Evolutionary conservation across 129 eudicot species (phyloP).

Genomic region (Sambucus nigra): DNA sequence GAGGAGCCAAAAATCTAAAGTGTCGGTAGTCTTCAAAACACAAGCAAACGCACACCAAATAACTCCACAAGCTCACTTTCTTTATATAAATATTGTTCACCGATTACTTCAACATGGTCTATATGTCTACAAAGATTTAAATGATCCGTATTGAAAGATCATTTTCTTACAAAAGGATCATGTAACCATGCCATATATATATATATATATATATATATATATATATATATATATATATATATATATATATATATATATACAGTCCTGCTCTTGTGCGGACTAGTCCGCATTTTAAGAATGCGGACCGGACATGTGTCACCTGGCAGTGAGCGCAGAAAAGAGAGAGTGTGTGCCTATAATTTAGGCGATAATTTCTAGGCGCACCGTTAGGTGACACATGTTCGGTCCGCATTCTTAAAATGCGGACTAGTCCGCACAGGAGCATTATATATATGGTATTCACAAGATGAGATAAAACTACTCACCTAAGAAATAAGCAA

Average conservation of each 20-base stretch:
- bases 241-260: background rate
- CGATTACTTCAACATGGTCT: background rate
- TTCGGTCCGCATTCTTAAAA: too few species aligned
- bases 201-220: background rate
- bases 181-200: too few species aligned
- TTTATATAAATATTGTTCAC: background rate
- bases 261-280: too few species aligned
- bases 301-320: too few species aligned
- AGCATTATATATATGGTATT: conserved; percentile 12
- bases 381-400: too few species aligned
- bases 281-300: too few species aligned
- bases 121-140: background rate
- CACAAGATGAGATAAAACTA: conserved; percentile 8
- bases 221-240: background rate
- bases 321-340: too few species aligned
- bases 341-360: too few species aligned
- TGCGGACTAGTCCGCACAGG: too few species aligned
- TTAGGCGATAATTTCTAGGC: too few species aligned
- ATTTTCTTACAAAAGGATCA: background rate
- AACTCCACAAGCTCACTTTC: background rate
- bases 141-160: background rate
- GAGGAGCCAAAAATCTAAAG: too few species aligned
- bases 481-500: background rate
- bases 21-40: too few species aligned
- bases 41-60: background rate